phyloP scores from a whole-genome alignment of 495 filamentous ascomycete species.

The Xylaria acuta region DNA sequence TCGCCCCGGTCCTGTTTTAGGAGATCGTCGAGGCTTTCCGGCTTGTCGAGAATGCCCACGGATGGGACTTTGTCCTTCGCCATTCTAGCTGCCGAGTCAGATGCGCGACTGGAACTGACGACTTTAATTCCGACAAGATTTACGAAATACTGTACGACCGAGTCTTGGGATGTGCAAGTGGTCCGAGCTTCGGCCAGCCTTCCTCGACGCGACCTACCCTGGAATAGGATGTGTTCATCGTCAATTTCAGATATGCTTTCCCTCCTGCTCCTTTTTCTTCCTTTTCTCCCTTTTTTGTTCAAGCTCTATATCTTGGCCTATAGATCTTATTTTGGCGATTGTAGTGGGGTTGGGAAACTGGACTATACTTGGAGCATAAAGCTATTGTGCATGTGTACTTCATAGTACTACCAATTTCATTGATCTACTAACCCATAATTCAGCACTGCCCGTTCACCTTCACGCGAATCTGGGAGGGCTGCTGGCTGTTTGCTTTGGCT shows the following conservation, averaged over 20 bases:
- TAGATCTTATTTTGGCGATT: background rate
- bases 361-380: background rate
- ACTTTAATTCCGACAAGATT: conserved; percentile 7
- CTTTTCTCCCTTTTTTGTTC: background rate
- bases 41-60: conserved; percentile 53
- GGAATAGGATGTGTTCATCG: background rate
- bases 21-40: conserved; percentile 58
- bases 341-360: background rate
- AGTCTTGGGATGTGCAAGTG: conserved; percentile 11
- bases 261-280: too few relatives aligned
- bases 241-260: too few relatives aligned
- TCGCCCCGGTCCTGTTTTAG: conserved; percentile 68
- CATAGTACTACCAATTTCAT: background rate
- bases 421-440: background rate
- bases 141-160: conserved; percentile 1
- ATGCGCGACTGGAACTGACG: conserved; percentile 9
- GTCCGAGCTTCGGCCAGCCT: background rate
- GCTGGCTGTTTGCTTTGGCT: too few relatives aligned
- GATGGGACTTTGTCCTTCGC: conserved; percentile 48
- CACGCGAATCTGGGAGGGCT: too few relatives aligned
- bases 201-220: background rate
- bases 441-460: too few relatives aligned
- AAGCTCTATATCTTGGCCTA: background rate
- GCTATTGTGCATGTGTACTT: background rate
- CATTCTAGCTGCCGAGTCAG: conserved; percentile 38